Conservation (phyloP, 1,284 basidiomycete species). For the Ustilago esculenta region DNA sequence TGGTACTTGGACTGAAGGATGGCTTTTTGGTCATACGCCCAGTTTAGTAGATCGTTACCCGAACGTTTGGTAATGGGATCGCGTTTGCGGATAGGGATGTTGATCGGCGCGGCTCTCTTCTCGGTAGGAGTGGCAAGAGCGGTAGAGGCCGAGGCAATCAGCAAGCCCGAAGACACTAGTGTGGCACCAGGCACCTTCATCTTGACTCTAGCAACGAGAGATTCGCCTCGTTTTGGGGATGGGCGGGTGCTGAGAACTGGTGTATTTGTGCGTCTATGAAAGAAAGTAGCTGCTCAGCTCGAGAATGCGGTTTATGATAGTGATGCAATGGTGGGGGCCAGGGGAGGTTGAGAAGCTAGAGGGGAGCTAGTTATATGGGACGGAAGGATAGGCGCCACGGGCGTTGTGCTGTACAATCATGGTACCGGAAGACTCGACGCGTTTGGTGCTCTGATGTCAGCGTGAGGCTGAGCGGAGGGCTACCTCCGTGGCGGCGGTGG, state of each 20-base stretch:
- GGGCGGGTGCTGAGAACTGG: background rate
- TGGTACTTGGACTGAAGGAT: constrained; percentile 52
- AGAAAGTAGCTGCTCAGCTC: too few species aligned
- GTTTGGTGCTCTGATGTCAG: constrained; percentile 7
- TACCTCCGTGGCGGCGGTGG: too few species aligned
- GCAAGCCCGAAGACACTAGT: constrained; percentile 22
- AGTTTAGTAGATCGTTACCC: constrained; percentile 37
- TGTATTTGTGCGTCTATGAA: background rate
- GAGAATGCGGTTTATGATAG: too few species aligned
- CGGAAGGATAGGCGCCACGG: too few species aligned
- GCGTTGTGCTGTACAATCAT: too few species aligned
- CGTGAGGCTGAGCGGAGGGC: background rate
- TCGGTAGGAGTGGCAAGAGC: constrained; percentile 21
- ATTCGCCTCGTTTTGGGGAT: too few species aligned
- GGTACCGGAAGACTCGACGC: too few species aligned
- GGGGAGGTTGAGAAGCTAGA: too few species aligned
- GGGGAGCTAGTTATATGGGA: too few species aligned
- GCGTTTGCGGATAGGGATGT: constrained; percentile 40
- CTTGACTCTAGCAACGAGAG: background rate
- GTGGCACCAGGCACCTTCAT: constrained; percentile 34
- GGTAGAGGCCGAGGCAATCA: constrained; percentile 22
- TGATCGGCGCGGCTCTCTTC: constrained; percentile 1
- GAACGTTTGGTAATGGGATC: constrained; percentile 16
- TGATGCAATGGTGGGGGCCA: too few species aligned
- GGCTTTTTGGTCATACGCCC: constrained; percentile 51